Evolutionary conservation across 129 eudicot genomes (phyloP).

Genomic region (Logfia minima): DNA sequence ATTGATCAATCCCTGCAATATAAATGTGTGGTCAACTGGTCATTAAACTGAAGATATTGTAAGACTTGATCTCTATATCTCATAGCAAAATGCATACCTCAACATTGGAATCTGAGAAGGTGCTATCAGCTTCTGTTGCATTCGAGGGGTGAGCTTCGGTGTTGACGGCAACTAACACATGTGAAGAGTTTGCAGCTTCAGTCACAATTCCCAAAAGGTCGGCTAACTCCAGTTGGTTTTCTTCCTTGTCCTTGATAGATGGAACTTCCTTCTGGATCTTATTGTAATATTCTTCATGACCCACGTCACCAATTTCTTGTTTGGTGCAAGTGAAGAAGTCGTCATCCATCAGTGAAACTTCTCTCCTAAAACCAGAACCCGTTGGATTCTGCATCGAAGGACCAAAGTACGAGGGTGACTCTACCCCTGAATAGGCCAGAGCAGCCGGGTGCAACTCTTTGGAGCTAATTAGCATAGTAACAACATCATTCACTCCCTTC

Average conservation of each 20-base stretch:
- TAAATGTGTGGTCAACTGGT: not conserved
- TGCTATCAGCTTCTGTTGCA: slow-evolving; percentile 41
- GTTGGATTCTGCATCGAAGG: slow-evolving; percentile 36
- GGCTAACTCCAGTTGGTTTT: slow-evolving; percentile 41
- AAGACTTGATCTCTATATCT: slow-evolving; percentile 14
- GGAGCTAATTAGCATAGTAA: slow-evolving; percentile 12
- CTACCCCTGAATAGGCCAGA: slow-evolving; percentile 26
- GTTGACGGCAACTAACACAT: slow-evolving; percentile 31
- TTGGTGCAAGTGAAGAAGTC: slow-evolving; percentile 40
- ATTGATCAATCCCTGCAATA: not conserved
- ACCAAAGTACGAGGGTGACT: slow-evolving; percentile 19
- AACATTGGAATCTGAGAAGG: slow-evolving; percentile 32
- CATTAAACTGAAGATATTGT: not conserved
- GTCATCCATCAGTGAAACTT: slow-evolving; percentile 49
- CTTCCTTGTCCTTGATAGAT: slow-evolving; percentile 23
- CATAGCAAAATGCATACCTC: slow-evolving; percentile 44
- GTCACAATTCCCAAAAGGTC: slow-evolving; percentile 29
- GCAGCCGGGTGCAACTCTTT: not conserved
- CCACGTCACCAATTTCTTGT: slow-evolving; percentile 24
- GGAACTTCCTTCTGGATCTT: slow-evolving; percentile 33
- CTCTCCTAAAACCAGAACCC: slow-evolving; percentile 38
- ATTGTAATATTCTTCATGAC: slow-evolving; percentile 19
- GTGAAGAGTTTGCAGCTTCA: slow-evolving; percentile 26
- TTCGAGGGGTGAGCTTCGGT: slow-evolving; percentile 32
- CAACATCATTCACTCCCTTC: slow-evolving; percentile 29